phyloP scores from a whole-genome alignment of 257 asterid species.

The Forsythia suspensa region DNA sequence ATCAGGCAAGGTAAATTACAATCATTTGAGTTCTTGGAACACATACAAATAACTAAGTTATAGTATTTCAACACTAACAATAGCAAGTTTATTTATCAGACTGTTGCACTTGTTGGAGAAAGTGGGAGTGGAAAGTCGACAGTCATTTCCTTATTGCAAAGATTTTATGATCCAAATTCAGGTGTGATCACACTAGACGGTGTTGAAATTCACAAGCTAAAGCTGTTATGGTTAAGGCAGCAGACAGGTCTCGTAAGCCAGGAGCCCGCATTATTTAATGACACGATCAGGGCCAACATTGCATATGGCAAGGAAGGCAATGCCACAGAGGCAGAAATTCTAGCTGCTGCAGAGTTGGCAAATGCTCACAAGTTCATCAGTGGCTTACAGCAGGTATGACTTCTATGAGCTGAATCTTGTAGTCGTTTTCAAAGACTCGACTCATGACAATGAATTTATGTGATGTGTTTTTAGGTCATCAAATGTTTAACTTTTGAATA shows the following conservation, averaged over 20 bases:
- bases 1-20: constrained; percentile 34
- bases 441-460: too few relatives aligned
- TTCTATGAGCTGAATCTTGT: background rate
- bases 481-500: too few relatives aligned
- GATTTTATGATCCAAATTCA: constrained; percentile 51
- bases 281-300: constrained; percentile 50
- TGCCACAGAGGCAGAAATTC: constrained; percentile 46
- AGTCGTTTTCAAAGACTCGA: background rate
- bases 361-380: constrained; percentile 56
- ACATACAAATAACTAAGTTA: background rate
- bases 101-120: constrained; percentile 59
- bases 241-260: constrained; percentile 66
- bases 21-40: background rate
- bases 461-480: too few relatives aligned
- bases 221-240: constrained; percentile 48
- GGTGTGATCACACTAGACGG: constrained; percentile 52
- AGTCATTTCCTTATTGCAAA: constrained; percentile 44
- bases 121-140: constrained; percentile 72
- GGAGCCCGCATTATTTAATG: constrained; percentile 48
- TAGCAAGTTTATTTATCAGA: constrained; percentile 26
- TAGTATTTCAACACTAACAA: background rate
- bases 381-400: constrained; percentile 39
- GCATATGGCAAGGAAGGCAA: constrained; percentile 47
- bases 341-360: constrained; percentile 49
- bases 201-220: constrained; percentile 26